Base-by-base conservation (phyloP, 208 protist genomes). In the Trypanosoma conorhini region DNA sequence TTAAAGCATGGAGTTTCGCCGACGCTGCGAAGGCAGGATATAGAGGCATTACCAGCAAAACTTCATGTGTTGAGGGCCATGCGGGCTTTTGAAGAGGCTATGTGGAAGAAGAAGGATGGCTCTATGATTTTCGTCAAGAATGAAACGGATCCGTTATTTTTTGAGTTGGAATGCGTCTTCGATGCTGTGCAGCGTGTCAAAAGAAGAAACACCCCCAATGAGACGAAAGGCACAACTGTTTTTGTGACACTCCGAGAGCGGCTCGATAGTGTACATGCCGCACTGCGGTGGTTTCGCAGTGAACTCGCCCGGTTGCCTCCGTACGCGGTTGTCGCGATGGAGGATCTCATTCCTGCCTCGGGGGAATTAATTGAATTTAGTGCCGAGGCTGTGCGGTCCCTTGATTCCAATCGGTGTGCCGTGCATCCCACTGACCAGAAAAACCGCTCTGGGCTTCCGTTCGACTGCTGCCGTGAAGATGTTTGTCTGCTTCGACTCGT, bases 381-480 rank as follows among this genome's bases (percentile, higher is more conserved):
- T 17, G 50, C n/a, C 1, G 51, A 55, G 17, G 30, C 22, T 2
- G 44, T 67, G 12, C 48, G 42, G 4, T 8, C 60, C 7, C 26
- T 17, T 8, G 13, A 7, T 55, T 5, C 12, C 10, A 42, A 67
- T 31, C 44, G 59, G n/a, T 76, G 72, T 52, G 51, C 31, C 13
- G 40, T 76, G 46, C 63, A 76, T 31, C 44, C 40, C 19, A 30
- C 24, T 28, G 24, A 19, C 30, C 57, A 56, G 21, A 48, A 5
- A 13, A 65, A 65, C 46, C n/a, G 5, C 33, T 72, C 15, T 64
- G 44, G 54, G 10, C 30, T 28, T 33, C 64, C 40, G 21, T 57
- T 57, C 31, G 24, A 70, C 10, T 76, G 64, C 35, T 76, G 72
- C 64, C 56, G 64, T 26, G 42, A 63, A 40, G 65, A 65, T 48